These are phyloP conservation scores for Alnus glutinosa DNA, from an alignment of 306 rosid genomes.

Conservation along the genomic window DNA sequence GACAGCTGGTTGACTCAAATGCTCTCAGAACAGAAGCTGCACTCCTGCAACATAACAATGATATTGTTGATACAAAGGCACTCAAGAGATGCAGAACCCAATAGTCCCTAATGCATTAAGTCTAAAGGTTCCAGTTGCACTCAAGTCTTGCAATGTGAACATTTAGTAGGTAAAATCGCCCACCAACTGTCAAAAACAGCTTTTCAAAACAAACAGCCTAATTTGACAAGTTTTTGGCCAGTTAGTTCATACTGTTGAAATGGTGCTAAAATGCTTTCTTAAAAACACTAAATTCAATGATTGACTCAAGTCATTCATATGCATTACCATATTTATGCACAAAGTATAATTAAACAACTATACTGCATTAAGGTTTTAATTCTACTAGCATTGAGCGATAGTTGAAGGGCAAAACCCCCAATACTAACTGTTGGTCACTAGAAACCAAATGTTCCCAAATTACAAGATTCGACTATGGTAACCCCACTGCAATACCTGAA, in stretches of 20 bases:
- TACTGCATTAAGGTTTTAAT: not conserved
- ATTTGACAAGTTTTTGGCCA: not conserved
- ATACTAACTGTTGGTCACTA: not conserved
- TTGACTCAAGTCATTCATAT: not conserved
- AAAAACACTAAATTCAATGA: not conserved
- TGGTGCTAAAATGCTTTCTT: conserved; percentile 1
- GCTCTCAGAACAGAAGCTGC: conserved; percentile 72
- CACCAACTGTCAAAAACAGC: not conserved
- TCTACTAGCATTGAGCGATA: not conserved
- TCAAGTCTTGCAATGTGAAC: not conserved
- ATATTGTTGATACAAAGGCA: conserved; percentile 16
- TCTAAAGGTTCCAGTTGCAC: not conserved
- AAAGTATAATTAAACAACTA: not conserved
- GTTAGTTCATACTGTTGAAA: not conserved
- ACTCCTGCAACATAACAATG: conserved; percentile 62
- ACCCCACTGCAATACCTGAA: not conserved
- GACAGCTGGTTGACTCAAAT: conserved; percentile 41
- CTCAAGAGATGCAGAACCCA: not conserved
- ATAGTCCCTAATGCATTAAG: not conserved
- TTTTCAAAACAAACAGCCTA: not conserved
- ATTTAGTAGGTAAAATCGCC: not conserved
- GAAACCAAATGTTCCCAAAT: too few species aligned
- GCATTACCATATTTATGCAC: too few species aligned
- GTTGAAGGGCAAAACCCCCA: not conserved
- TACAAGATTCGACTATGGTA: not conserved